These are phyloP conservation scores for Agroathelia rolfsii DNA, from an alignment of 1,284 basidiomycete species.

Conservation along the genomic window DNA sequence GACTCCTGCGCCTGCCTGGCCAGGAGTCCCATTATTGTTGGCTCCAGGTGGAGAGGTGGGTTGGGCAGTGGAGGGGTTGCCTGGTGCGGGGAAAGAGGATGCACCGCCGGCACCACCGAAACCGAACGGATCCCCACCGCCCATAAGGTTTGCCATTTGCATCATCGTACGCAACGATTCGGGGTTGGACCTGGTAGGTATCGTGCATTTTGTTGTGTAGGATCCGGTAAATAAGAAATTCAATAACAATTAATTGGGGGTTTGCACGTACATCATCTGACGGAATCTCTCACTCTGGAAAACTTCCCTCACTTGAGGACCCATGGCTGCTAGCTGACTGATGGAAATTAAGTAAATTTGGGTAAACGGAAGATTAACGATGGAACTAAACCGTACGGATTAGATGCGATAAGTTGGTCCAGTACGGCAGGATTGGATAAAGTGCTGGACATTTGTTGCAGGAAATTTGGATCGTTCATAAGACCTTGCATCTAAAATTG, in stretches of 20 bases:
- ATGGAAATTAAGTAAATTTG: constrained; percentile 39
- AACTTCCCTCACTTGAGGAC: constrained; percentile 69
- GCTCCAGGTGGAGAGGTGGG: constrained; percentile 14
- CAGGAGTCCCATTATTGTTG: constrained; percentile 10
- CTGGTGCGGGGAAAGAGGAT: constrained; percentile 17
- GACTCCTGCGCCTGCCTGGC: constrained; percentile 10
- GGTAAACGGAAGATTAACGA: too few species aligned
- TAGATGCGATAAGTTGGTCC: constrained; percentile 70
- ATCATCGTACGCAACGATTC: constrained; percentile 74
- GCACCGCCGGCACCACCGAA: constrained; percentile 18
- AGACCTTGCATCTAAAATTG: constrained; percentile 61
- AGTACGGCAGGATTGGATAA: constrained; percentile 76
- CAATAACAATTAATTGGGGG: background rate
- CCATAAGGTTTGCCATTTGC: constrained; percentile 61
- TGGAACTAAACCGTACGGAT: background rate
- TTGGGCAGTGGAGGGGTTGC: constrained; percentile 21
- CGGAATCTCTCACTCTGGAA: constrained; percentile 78
- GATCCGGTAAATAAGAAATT: background rate
- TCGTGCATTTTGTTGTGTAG: too few species aligned
- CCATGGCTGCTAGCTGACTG: constrained; percentile 73
- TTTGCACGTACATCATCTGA: constrained; percentile 69
- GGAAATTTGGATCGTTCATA: constrained; percentile 75
- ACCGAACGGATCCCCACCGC: constrained; percentile 17
- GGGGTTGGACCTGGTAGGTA: constrained; percentile 53
- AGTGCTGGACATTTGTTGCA: constrained; percentile 66